Evolutionary conservation across 805 yeast genomes (phyloP).

Genomic region (Zygosaccharomyces rouxii): DNA sequence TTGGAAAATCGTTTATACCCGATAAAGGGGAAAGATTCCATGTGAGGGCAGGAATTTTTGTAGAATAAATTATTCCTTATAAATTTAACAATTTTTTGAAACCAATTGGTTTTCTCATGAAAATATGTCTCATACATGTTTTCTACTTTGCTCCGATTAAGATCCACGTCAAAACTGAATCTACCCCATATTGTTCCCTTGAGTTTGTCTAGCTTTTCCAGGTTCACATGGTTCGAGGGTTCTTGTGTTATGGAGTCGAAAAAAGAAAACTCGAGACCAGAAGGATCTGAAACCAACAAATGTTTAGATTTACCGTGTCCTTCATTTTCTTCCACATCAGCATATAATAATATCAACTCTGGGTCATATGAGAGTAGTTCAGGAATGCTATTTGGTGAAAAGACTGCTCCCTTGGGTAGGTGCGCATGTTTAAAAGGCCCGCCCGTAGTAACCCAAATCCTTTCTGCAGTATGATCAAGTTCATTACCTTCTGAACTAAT

Average conservation of each 20-base stretch:
- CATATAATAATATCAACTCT: background rate
- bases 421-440: too few species aligned
- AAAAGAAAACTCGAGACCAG: conserved; percentile 29
- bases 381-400: too few species aligned
- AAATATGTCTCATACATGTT: conserved; percentile 16
- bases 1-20: conserved; percentile 18
- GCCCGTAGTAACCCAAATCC: conserved; percentile 41
- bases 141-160: conserved; percentile 25
- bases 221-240: conserved; percentile 13
- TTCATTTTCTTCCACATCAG: conserved; percentile 10
- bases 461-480: conserved; percentile 29
- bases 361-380: too few species aligned
- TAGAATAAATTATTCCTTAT: conserved; percentile 21
- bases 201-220: conserved; percentile 26
- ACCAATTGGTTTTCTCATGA: conserved; percentile 1
- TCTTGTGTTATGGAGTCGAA: too few species aligned
- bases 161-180: conserved; percentile 22
- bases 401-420: conserved; percentile 24
- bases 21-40: too few species aligned
- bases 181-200: conserved; percentile 19
- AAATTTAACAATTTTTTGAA: background rate
- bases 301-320: conserved; percentile 16
- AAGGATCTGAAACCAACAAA: conserved; percentile 26
- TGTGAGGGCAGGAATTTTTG: background rate
- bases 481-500: conserved; percentile 30